These are phyloP conservation scores for Tetrahymena elliotti DNA, from an alignment of 73 alveolate species.

Conservation along the genomic window DNA sequence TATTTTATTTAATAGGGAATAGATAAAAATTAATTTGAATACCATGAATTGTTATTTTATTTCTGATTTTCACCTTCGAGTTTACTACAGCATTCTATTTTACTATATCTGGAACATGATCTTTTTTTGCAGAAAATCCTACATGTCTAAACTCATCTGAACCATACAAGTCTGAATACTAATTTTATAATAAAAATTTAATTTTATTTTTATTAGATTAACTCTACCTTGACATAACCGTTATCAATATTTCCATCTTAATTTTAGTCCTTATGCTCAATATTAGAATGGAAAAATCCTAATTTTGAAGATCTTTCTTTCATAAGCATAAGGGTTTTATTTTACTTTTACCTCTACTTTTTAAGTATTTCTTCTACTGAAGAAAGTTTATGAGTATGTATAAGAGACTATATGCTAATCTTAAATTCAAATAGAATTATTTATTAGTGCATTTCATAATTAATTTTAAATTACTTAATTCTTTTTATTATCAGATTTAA, in stretches of 20 bases:
- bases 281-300: background rate
- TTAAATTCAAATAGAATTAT: background rate
- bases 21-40: background rate
- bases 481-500: background rate
- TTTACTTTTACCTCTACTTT: background rate
- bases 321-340: background rate
- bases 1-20: background rate
- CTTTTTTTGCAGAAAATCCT: conserved; percentile 1
- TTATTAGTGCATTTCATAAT: background rate
- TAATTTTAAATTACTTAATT: conserved; percentile 4
- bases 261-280: background rate
- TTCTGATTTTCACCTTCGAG: background rate
- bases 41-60: background rate
- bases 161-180: background rate
- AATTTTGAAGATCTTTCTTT: background rate
- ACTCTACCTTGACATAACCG: background rate
- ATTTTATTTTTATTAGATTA: background rate
- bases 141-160: conserved; percentile 8
- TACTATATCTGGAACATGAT: conserved; percentile 13
- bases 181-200: background rate
- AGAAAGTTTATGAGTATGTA: background rate
- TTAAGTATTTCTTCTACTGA: background rate
- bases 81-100: background rate
- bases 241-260: background rate
- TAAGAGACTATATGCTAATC: background rate